Conservation (phyloP, 116 monocot species). For the Zostera marina region DNA sequence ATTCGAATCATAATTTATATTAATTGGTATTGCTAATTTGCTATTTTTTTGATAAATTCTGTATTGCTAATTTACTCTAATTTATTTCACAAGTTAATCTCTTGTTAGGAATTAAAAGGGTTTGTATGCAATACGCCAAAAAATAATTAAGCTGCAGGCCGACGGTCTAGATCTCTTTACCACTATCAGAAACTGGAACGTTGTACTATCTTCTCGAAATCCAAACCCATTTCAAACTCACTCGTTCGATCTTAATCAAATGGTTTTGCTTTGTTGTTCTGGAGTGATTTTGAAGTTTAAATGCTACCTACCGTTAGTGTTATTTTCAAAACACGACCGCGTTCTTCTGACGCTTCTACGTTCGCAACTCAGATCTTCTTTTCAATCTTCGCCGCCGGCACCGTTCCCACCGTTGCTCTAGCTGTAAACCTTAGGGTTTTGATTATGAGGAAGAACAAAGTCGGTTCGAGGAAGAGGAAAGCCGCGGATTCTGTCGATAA, state of each 20-base stretch:
- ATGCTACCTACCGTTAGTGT: neutral
- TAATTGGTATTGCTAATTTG: too few relatives aligned
- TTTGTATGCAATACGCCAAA: too few relatives aligned
- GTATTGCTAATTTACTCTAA: too few relatives aligned
- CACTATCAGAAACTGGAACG: too few relatives aligned
- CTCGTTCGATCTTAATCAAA: constrained; percentile 1
- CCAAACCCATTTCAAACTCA: neutral
- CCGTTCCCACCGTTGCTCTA: neutral
- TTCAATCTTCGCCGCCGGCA: neutral
- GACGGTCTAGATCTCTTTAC: too few relatives aligned
- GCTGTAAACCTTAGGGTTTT: neutral
- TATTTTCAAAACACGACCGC: constrained; percentile 15
- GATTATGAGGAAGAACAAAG: constrained; percentile 24
- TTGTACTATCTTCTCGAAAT: too few relatives aligned
- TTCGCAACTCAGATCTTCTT: neutral
- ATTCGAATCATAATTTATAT: too few relatives aligned
- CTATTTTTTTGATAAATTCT: too few relatives aligned
- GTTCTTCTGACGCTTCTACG: constrained; percentile 6
- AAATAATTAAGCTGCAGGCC: too few relatives aligned
- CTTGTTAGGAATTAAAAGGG: too few relatives aligned
- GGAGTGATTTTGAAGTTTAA: neutral
- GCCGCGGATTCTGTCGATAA: constrained; percentile 3
- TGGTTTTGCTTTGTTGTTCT: neutral
- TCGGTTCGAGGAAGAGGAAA: constrained; percentile 10
- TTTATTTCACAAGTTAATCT: too few relatives aligned